phyloP scores from a whole-genome alignment of 306 rosid genomes.

The Cicer bijugum region DNA sequence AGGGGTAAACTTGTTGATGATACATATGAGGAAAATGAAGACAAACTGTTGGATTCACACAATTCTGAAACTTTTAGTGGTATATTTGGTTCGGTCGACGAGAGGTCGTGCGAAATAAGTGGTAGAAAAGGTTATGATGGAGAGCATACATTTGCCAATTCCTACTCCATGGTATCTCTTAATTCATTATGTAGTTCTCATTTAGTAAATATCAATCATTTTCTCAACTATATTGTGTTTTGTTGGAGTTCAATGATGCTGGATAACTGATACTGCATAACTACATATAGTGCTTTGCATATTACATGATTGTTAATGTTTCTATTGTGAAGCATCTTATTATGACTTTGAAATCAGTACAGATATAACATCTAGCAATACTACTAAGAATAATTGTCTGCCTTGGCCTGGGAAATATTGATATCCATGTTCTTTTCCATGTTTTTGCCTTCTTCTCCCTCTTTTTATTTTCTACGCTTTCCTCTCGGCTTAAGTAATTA shows the following conservation, averaged over 20 bases:
- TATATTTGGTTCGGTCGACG: constrained; percentile 50
- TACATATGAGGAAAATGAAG: constrained; percentile 67
- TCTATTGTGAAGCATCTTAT: background rate
- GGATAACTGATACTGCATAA: background rate
- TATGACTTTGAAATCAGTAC: constrained; percentile 3
- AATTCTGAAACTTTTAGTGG: constrained; percentile 78
- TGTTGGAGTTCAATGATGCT: background rate
- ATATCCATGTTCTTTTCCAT: constrained; percentile 6
- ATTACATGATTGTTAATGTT: constrained; percentile 9
- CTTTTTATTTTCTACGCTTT: constrained; percentile 5
- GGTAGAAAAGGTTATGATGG: constrained; percentile 59
- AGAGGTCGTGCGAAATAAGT: constrained; percentile 53
- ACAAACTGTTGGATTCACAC: constrained; percentile 58
- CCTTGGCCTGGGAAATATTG: constrained; percentile 20
- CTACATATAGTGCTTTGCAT: background rate
- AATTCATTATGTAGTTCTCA: constrained; percentile 32
- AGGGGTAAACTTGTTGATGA: constrained; percentile 76
- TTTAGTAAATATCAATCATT: constrained; percentile 14
- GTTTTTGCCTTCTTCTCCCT: background rate
- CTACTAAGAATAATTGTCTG: background rate
- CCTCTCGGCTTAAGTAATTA: constrained; percentile 24
- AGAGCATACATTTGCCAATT: constrained; percentile 54
- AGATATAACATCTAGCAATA: constrained; percentile 6
- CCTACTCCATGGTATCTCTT: constrained; percentile 59
- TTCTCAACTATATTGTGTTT: constrained; percentile 29